Evolutionary conservation across 768 basidiomycete genomes (phyloP).

Genomic region (Clathrus columnatus): DNA sequence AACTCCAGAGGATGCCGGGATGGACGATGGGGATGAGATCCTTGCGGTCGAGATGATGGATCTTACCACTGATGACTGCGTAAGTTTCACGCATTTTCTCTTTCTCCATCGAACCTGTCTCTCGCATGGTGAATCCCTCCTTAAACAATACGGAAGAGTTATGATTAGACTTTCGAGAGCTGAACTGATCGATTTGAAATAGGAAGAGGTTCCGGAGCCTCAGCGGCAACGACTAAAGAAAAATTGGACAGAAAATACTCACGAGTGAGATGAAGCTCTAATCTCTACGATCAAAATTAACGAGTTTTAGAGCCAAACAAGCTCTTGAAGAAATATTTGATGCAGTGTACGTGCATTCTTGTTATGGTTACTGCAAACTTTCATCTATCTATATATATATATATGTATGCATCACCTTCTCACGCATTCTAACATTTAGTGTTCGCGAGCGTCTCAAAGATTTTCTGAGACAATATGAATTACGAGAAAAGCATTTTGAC

Average conservation of each 20-base stretch:
- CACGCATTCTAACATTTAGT: constrained; percentile 30
- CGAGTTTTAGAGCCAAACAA: constrained; percentile 48
- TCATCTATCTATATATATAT: no score
- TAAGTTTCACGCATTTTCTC: constrained; percentile 1
- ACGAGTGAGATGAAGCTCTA: constrained; percentile 59
- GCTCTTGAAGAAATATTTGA: constrained; percentile 81
- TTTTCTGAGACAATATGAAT: constrained; percentile 78
- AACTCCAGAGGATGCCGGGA: constrained; percentile 78
- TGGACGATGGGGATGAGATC: constrained; percentile 86
- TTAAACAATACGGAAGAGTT: no score
- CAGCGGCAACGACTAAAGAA: constrained; percentile 67
- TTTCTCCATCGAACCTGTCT: not conserved
- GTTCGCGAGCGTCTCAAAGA: constrained; percentile 83
- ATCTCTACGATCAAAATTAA: no score
- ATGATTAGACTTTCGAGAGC: no score
- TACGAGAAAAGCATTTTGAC: constrained; percentile 87
- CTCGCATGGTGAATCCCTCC: no score
- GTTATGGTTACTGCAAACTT: no score
- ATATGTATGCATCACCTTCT: no score
- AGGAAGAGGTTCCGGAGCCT: constrained; percentile 62
- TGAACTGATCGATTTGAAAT: constrained; percentile 5
- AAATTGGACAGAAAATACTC: constrained; percentile 68
- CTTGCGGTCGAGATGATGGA: constrained; percentile 88
- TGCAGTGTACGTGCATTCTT: constrained; percentile 66
- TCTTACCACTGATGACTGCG: constrained; percentile 58